Base-by-base conservation (phyloP, 257 asterid genomes). In the Solanum tarijense region DNA sequence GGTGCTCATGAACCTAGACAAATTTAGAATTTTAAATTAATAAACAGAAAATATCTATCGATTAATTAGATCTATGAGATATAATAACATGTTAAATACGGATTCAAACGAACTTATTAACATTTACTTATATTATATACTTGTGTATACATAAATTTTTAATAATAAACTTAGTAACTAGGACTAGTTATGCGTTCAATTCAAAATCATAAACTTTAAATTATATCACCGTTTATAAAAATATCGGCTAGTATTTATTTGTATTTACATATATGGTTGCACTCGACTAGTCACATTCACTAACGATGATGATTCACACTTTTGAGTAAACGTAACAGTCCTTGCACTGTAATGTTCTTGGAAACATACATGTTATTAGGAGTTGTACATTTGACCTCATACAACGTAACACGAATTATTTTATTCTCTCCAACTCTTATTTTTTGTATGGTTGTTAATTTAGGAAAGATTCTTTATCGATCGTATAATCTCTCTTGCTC, bases 31-130 rank as follows among this genome's bases (percentile, higher is more conserved):
- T 78, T 43, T 81, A 81, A 81, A 16, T 9, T 3, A 43, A 81
- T 16, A 16, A 81, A 27, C 0, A 13, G 0, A 10, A 11, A 11
- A n/a, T 38, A 38, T n/a, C 34, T 3, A 46, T 2, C 3, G 10
- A 7, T 2, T 41, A 78, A 41, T 41, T n/a, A n/a, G n/a, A n/a
- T 78, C 23, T 25, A n/a, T 41, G 7, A 39, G 23, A 25, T 25
- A n/a, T 25, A 78, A 13, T 7, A 8, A 7, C 9, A 52, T 52
- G 62, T 55, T 7, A 55, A 55, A 55, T 55, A 7, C 0, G 1
- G 3, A 16, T 32, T 69, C 6, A 9, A 4, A 32, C 3, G 5
- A 31, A 71, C 12, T 31, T 9, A 71, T 31, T 7, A 31, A 69
- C 3, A 29, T 69, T 14, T 14, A 3, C 38, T 29, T 69, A 69